Percentiles rank a stretch among this genome's conserved stretches.
phyloP scores from a whole-genome alignment of 2,329 filamentous ascomycete species.

The Ophiostoma triangulosporum region DNA sequence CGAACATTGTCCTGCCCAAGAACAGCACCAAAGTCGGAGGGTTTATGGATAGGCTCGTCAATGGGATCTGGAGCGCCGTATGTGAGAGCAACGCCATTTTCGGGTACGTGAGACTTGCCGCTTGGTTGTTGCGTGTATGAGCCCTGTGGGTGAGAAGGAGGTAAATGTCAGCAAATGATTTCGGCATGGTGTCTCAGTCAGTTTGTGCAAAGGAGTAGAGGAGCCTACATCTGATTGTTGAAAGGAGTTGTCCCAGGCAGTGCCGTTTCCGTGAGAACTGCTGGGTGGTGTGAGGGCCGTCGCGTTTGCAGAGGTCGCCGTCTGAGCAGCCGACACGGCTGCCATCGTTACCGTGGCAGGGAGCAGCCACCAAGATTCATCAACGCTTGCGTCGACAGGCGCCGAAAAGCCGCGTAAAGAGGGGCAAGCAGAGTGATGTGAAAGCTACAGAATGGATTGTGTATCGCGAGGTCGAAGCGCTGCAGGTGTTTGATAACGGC shows the following conservation, averaged over 20 bases:
- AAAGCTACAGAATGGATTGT: neutral
- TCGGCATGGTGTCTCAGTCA: too few species aligned
- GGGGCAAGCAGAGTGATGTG: neutral
- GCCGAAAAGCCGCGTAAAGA: neutral
- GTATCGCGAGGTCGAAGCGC: neutral
- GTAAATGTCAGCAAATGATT: neutral
- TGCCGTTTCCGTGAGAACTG: slow-evolving; percentile 34
- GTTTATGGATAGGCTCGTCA: neutral
- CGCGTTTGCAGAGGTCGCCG: slow-evolving; percentile 20
- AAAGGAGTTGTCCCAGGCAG: slow-evolving; percentile 17
- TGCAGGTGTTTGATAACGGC: neutral
- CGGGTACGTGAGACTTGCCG: neutral
- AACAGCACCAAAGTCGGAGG: slow-evolving; percentile 11
- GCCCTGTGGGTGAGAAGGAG: slow-evolving; percentile 5
- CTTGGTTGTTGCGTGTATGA: slow-evolving; percentile 9
- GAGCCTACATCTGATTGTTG: slow-evolving; percentile 13
- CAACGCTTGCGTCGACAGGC: neutral
- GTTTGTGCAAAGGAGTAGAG: neutral
- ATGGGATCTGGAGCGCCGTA: neutral
- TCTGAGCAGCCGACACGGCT: slow-evolving; percentile 35
- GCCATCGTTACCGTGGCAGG: slow-evolving; percentile 29
- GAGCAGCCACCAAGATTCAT: slow-evolving; percentile 1
- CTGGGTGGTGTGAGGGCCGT: slow-evolving; percentile 35
- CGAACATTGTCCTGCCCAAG: slow-evolving; percentile 19
- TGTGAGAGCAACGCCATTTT: neutral